Percentiles rank a stretch among this genome's conserved stretches.
These are phyloP conservation scores for Mycena albidolilacea DNA, from an alignment of 768 basidiomycete genomes.

Conservation along the genomic window DNA sequence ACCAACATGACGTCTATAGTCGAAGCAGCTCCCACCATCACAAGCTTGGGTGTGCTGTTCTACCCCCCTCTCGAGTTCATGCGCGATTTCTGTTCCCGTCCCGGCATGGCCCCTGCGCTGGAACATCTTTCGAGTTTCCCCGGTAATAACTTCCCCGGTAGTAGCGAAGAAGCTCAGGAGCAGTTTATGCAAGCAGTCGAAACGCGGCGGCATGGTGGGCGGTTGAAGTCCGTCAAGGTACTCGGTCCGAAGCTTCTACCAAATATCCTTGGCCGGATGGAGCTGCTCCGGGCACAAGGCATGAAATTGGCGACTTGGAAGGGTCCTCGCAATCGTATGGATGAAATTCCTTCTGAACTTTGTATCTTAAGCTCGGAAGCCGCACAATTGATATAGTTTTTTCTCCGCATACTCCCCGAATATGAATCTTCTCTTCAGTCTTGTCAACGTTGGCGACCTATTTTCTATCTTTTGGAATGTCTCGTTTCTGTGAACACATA, in stretches of 20 bases:
- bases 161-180: background rate
- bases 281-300: background rate
- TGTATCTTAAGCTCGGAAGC: too few species aligned
- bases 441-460: too few species aligned
- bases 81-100: background rate
- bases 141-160: background rate
- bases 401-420: too few species aligned
- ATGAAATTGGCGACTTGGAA: background rate
- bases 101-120: background rate
- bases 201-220: background rate
- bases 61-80: background rate
- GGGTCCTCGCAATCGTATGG: too few species aligned
- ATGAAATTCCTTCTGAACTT: too few species aligned
- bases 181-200: background rate
- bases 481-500: too few species aligned
- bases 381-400: too few species aligned
- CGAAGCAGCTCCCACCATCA: slow-evolving; percentile 3
- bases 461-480: too few species aligned
- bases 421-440: too few species aligned
- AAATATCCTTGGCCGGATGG: background rate
- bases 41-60: background rate
- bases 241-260: too few species aligned
- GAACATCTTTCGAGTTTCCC: background rate
- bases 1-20: background rate
- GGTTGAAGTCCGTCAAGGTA: slow-evolving; percentile 9